Conservation (phyloP, 2,329 filamentous ascomycete species). For the Parafenestella ontariensis region DNA sequence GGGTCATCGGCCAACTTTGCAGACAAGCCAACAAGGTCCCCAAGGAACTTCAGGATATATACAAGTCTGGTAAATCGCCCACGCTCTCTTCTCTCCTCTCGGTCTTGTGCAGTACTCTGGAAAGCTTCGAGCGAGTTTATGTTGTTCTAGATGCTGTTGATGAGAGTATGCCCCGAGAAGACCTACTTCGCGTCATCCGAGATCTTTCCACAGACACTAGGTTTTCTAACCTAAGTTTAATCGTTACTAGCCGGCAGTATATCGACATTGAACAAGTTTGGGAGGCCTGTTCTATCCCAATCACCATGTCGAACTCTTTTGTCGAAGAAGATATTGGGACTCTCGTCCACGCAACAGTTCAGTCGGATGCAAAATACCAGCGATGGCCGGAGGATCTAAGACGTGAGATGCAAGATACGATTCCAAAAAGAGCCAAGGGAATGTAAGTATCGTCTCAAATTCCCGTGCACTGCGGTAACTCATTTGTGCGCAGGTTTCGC, state of each 20-base stretch:
- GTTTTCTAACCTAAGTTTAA: not conserved
- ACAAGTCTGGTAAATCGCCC: not conserved
- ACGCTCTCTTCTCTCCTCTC: not conserved
- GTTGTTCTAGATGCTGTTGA: not conserved
- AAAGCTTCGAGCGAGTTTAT: not conserved
- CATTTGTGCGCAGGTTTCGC: not conserved
- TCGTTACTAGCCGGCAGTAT: not conserved
- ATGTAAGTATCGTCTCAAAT: not conserved
- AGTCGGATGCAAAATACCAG: not conserved
- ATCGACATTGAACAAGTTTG: not conserved
- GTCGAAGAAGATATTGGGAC: not conserved
- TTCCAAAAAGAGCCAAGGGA: not conserved
- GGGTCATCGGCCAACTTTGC: not conserved
- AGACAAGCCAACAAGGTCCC: not conserved
- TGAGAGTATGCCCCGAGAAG: not conserved
- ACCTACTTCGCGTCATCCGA: not conserved
- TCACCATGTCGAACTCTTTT: not conserved
- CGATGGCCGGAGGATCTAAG: not conserved
- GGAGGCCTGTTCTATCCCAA: not conserved
- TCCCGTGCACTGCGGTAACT: not conserved
- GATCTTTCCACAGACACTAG: not conserved
- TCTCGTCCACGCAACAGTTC: not conserved
- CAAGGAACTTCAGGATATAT: not conserved
- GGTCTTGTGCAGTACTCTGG: not conserved
- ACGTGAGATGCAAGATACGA: not conserved